These are phyloP conservation scores for Lolium perenne DNA, from an alignment of 176 grass and related monocot species.

Conservation along the genomic window DNA sequence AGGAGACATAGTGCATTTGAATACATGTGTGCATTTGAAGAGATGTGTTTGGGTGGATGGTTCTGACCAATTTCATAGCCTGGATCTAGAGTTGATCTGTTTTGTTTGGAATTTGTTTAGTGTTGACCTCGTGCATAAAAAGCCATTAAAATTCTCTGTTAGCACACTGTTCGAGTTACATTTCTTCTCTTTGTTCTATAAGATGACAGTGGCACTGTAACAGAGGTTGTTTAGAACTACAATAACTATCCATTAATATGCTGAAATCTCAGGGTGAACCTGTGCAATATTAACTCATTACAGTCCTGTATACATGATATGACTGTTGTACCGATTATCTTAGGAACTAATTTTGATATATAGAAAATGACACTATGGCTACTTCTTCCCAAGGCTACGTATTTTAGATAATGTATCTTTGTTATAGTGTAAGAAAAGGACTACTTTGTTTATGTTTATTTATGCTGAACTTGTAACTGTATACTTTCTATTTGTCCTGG, in stretches of 20 bases:
- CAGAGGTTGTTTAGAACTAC: not conserved
- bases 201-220: too few species aligned
- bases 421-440: not conserved
- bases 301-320: not conserved
- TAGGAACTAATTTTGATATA: not conserved
- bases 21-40: too few species aligned
- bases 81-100: not conserved
- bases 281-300: not conserved
- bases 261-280: not conserved
- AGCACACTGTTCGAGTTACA: not conserved
- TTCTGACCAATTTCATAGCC: not conserved
- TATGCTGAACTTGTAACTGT: not conserved
- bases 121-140: too few species aligned
- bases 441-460: constrained; percentile 17
- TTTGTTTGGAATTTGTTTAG: not conserved
- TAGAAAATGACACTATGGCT: not conserved
- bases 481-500: constrained; percentile 19
- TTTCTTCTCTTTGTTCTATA: not conserved
- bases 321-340: not conserved
- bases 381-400: not conserved
- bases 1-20: too few species aligned
- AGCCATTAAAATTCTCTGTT: not conserved
- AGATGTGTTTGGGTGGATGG: not conserved
- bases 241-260: constrained; percentile 10
- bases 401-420: not conserved